Conservation (phyloP, 2,329 filamentous ascomycete genomes). For the Claviceps purpurea region DNA sequence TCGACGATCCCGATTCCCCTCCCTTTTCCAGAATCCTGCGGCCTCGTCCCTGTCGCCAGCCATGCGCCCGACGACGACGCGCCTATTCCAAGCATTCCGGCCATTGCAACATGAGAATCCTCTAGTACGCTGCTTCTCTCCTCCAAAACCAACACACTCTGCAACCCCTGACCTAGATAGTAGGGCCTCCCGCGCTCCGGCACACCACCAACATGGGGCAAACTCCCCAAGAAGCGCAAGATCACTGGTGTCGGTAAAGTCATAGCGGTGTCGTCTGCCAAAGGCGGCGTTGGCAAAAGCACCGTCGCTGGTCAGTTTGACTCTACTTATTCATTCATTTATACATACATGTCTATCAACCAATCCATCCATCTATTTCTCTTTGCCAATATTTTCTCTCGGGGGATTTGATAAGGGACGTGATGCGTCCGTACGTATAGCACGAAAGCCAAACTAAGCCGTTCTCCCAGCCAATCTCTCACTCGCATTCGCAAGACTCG, state of each 20-base stretch:
- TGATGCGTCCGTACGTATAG: neutral
- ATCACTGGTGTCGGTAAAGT: conserved; percentile 81
- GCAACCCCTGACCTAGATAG: neutral
- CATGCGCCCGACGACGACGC: conserved; percentile 25
- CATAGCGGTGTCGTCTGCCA: conserved; percentile 94
- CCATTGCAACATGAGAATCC: conserved; percentile 66
- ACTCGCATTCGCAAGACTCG: conserved; percentile 69
- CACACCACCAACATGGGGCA: conserved; percentile 41
- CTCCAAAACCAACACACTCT: neutral
- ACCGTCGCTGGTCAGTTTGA: conserved; percentile 60
- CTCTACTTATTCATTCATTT: neutral
- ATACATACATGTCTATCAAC: no score
- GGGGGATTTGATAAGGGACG: no score
- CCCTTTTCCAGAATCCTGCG: neutral
- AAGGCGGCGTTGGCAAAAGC: conserved; percentile 96
- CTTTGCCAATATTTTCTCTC: no score
- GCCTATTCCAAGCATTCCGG: conserved; percentile 21
- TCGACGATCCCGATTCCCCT: no score
- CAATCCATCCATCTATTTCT: no score
- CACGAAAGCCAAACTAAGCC: neutral
- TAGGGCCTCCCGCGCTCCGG: conserved; percentile 78
- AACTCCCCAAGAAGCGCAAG: conserved; percentile 65
- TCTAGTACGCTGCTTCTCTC: conserved; percentile 40
- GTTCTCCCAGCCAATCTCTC: conserved; percentile 59
- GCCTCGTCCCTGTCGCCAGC: conserved; percentile 4